Evolutionary conservation across 2,329 filamentous ascomycete species (phyloP), one percentile per base, ranked within the genome.

Genomic region (Pleomassaria siparia): DNA sequence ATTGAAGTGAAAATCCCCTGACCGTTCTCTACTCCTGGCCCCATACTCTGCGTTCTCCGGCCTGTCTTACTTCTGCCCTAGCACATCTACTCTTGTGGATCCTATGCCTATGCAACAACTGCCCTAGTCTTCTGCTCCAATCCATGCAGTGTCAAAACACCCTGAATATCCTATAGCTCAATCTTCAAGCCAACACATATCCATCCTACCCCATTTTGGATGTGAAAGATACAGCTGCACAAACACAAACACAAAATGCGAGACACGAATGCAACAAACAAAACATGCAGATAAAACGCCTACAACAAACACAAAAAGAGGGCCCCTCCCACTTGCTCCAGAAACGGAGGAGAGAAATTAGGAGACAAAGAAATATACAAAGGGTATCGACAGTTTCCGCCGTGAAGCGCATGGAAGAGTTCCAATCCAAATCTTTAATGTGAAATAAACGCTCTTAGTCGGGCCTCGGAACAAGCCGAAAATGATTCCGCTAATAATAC

Each of bases 321-420:
- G 24, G 37, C 22, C 37, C 37, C 37, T 24, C 28, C n/a, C 24
- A 26, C n/a, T 28, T 20, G n/a, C 37, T 11, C 22, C 24, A 40
- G 11, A 20, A 13, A 11, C n/a, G 22, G n/a, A 36, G 21, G 37
- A 40, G 44, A 46, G 43, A 41, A 58, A 45, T 35, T 43, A 35
- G 43, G 47, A 46, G 32, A 20, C 24, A 40, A 48, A 60, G 13
- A 18, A 44, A 11, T 20, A 7, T 2, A 35, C 29, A 26, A 35
- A 61, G 61, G 64, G 64, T 67, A 67, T 67, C 63, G 58, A 66
- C 58, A 61, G 15, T 54, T 61, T 48, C 62, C 60, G 60, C 64
- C 53, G 62, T 53, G 61, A 64, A 64, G 64, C 61, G 59, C 53
- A 53, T 54, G 55, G 50, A 54, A 56, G 42, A 44, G 25, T 46